phyloP scores from a whole-genome alignment of 805 yeast species.

The Lachancea sp. region DNA sequence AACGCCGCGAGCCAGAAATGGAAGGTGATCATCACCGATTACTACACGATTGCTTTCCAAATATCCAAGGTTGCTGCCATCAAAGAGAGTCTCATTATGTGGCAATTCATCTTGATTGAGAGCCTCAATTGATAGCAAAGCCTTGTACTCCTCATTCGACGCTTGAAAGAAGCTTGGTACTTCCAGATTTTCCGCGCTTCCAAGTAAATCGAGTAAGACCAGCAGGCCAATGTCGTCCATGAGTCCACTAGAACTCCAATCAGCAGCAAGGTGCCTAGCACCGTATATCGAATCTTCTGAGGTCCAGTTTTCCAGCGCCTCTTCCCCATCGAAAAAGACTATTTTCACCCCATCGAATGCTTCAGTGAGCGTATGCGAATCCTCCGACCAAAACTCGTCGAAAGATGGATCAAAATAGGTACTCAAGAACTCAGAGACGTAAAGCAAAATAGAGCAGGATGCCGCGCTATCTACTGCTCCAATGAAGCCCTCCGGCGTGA shows the following conservation, averaged over 20 bases:
- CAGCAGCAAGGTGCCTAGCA: constrained; percentile 41
- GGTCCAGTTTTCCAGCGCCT: constrained; percentile 50
- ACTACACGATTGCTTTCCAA: constrained; percentile 8
- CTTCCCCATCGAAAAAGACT: constrained; percentile 57
- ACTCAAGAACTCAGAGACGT: constrained; percentile 35
- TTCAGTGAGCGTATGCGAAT: constrained; percentile 11
- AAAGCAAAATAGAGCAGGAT: constrained; percentile 47
- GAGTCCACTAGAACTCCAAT: constrained; percentile 29
- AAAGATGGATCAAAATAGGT: constrained; percentile 2
- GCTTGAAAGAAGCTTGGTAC: constrained; percentile 39
- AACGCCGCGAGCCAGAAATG: constrained; percentile 42
- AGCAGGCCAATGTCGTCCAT: constrained; percentile 38
- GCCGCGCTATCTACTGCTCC: constrained; percentile 59
- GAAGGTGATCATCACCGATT: constrained; percentile 49
- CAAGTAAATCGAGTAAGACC: constrained; percentile 44
- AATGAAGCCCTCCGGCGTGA: constrained; percentile 45
- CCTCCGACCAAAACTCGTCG: neutral
- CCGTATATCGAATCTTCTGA: constrained; percentile 51
- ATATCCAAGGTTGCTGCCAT: constrained; percentile 13
- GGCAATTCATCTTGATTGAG: neutral
- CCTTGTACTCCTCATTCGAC: constrained; percentile 35
- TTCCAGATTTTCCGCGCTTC: constrained; percentile 19
- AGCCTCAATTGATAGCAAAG: constrained; percentile 23
- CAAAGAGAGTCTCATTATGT: constrained; percentile 3
- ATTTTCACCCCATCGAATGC: constrained; percentile 37